These are phyloP conservation scores for Periconia sp. DNA, from an alignment of 2,329 filamentous ascomycete genomes.

Conservation along the genomic window DNA sequence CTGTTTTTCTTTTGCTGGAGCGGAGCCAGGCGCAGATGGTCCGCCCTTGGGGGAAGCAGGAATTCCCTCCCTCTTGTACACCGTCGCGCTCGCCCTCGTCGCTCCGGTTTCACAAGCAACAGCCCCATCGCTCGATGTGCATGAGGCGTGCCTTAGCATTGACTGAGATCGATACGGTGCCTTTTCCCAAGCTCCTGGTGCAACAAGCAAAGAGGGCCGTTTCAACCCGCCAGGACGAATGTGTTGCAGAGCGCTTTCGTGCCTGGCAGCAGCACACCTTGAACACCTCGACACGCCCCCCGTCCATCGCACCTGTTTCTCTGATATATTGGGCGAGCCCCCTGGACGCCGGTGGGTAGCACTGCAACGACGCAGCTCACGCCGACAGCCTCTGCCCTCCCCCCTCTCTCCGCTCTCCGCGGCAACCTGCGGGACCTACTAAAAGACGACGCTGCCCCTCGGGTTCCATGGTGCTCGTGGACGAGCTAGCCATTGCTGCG, in stretches of 20 bases:
- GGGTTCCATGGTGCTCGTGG: slow-evolving; percentile 39
- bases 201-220: slow-evolving; percentile 45
- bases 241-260: slow-evolving; percentile 48
- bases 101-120: slow-evolving; percentile 43
- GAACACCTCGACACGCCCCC: slow-evolving; percentile 38
- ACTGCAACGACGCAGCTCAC: slow-evolving; percentile 47
- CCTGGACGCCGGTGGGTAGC: slow-evolving; percentile 43
- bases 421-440: no score
- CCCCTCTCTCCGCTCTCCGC: neutral
- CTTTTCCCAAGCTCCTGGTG: slow-evolving; percentile 40
- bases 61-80: slow-evolving; percentile 44
- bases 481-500: slow-evolving; percentile 32
- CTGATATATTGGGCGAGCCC: slow-evolving; percentile 48
- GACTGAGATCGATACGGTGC: slow-evolving; percentile 40
- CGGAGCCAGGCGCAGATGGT: slow-evolving; percentile 33
- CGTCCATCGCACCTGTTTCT: slow-evolving; percentile 41
- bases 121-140: slow-evolving; percentile 46
- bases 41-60: slow-evolving; percentile 33
- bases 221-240: slow-evolving; percentile 43
- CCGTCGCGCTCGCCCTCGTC: slow-evolving; percentile 39
- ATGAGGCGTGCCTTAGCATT: slow-evolving; percentile 45
- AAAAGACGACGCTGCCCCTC: slow-evolving; percentile 36
- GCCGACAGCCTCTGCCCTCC: slow-evolving; percentile 36
- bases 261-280: slow-evolving; percentile 45
- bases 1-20: slow-evolving; percentile 43